phyloP scores from a whole-genome alignment of 2,329 filamentous ascomycete genomes.

The Aspergillus terreus region DNA sequence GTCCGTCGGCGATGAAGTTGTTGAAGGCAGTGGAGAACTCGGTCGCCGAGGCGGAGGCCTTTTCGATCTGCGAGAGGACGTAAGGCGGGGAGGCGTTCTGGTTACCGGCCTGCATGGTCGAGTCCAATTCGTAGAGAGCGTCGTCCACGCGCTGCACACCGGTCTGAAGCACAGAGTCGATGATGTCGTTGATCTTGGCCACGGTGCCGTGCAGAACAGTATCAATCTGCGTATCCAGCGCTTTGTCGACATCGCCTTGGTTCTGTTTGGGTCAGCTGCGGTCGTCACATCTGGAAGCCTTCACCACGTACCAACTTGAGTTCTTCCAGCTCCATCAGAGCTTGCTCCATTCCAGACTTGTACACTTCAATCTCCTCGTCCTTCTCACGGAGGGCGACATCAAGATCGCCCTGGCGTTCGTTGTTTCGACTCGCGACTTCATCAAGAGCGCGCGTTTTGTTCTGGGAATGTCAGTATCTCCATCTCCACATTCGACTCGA shows the following conservation, averaged over 20 bases:
- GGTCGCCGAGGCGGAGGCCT: slow-evolving; percentile 88
- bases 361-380: slow-evolving; percentile 98
- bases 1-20: slow-evolving; percentile 95
- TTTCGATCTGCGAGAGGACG: slow-evolving; percentile 94
- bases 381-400: slow-evolving; percentile 82
- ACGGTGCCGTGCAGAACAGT: slow-evolving; percentile 81
- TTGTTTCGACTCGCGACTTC: slow-evolving; percentile 74
- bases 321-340: slow-evolving; percentile 86
- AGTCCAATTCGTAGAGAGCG: slow-evolving; percentile 94
- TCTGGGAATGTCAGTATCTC: slow-evolving; percentile 44
- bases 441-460: slow-evolving; percentile 82
- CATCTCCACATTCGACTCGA: not conserved
- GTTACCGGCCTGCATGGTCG: slow-evolving; percentile 96
- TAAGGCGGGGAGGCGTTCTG: slow-evolving; percentile 95
- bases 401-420: slow-evolving; percentile 80
- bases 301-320: slow-evolving; percentile 55
- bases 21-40: slow-evolving; percentile 98
- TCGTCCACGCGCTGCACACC: slow-evolving; percentile 94
- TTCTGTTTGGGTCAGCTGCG: slow-evolving; percentile 40
- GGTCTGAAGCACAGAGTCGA: slow-evolving; percentile 91
- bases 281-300: not conserved
- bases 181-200: slow-evolving; percentile 93
- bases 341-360: slow-evolving; percentile 97
- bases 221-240: slow-evolving; percentile 86
- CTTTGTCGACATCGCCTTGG: slow-evolving; percentile 71